Conservation (phyloP, 192 early-diverging fungal species). For the Backusella tuberculispora region DNA sequence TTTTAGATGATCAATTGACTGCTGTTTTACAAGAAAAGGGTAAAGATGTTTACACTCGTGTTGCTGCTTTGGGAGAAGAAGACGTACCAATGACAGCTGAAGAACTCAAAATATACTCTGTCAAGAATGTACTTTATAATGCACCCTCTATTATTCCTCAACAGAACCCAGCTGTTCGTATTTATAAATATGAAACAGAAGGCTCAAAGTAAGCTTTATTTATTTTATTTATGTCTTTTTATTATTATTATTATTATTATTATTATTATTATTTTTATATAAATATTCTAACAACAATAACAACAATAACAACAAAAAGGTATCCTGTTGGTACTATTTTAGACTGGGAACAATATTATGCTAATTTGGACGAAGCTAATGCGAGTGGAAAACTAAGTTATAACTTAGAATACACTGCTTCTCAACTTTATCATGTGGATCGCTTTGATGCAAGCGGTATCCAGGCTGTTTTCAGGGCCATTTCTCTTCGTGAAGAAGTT, state of each 20-base stretch:
- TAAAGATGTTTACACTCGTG: neutral
- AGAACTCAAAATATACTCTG: conserved; percentile 4
- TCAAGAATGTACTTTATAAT: conserved; percentile 35
- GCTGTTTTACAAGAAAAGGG: conserved; percentile 24
- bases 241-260: neutral
- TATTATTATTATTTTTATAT: neutral
- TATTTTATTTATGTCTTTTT: neutral
- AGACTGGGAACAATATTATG: conserved; percentile 40
- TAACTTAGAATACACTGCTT: conserved; percentile 37
- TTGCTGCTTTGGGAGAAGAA: conserved; percentile 18
- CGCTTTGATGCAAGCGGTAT: conserved; percentile 24
- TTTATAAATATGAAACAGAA: conserved; percentile 42
- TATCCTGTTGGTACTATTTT: conserved; percentile 29
- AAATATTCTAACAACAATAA: conserved; percentile 15
- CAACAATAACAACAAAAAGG: neutral
- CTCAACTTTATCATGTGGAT: conserved; percentile 27
- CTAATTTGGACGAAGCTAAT: conserved; percentile 35
- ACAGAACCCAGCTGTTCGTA: conserved; percentile 45
- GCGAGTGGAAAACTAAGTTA: conserved; percentile 10
- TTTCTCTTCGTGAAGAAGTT: conserved; percentile 13
- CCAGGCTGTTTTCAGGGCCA: conserved; percentile 10
- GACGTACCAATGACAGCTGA: neutral
- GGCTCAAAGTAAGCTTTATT: conserved; percentile 1
- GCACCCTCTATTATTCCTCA: conserved; percentile 44
- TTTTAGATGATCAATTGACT: conserved; percentile 30